phyloP scores from a whole-genome alignment of 495 filamentous ascomycete species.

The Aspergillus sparsus region DNA sequence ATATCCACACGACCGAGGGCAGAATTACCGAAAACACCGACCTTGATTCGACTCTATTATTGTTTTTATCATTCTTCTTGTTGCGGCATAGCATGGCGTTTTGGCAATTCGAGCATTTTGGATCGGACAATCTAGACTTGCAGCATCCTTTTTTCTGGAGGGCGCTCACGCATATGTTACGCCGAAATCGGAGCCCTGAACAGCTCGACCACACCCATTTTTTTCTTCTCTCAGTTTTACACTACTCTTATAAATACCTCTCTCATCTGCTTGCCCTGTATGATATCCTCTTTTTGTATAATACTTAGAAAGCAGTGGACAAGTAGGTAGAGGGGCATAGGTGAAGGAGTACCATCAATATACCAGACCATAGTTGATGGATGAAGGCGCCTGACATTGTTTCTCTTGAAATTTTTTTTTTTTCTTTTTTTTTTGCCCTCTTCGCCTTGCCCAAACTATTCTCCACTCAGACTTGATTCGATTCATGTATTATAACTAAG shows the following conservation, averaged over 20 bases:
- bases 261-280: not conserved
- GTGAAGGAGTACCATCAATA: not conserved
- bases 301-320: conserved; percentile 8
- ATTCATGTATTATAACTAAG: conserved; percentile 22
- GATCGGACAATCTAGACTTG: conserved; percentile 30
- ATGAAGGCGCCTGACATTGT: conserved; percentile 8
- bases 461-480: conserved; percentile 25
- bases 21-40: no score
- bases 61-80: conserved; percentile 12
- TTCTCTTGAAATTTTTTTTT: conserved; percentile 3
- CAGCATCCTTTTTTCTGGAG: conserved; percentile 9
- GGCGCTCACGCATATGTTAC: not conserved
- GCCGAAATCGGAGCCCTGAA: conserved; percentile 2
- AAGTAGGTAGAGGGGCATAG: not conserved
- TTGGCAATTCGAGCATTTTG: conserved; percentile 38
- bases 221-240: not conserved
- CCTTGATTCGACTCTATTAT: no score
- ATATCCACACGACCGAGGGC: no score
- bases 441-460: conserved; percentile 12
- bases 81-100: conserved; percentile 56
- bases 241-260: not conserved
- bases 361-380: not conserved
- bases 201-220: not conserved
- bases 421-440: not conserved
- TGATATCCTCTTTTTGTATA: conserved; percentile 13